Evolutionary conservation across 179 eudicot genomes (phyloP), one percentile per base, ranked within the genome.

Genomic region (Beta corolliflora): DNA sequence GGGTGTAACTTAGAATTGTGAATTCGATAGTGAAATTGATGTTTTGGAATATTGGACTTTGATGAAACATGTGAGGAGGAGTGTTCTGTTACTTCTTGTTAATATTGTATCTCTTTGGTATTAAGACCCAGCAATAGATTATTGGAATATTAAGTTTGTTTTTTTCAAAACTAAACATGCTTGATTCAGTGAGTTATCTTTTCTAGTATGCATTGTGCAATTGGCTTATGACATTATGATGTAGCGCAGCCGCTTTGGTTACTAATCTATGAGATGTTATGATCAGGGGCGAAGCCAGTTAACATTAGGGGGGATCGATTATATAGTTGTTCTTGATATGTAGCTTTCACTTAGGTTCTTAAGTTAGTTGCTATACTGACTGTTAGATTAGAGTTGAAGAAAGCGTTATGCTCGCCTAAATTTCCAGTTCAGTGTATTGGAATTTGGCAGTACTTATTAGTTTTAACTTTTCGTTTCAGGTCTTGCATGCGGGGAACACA

Each of bases 401-500:
- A 53, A 11, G 75, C 50, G 9, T 21, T 13, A 12, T 23, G 7
- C 75, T 50, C 75, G n/a, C 59, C 16, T 50, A 9, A 16, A 46
- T 48, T 46, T 55, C 12, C 19, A n/a, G 54, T n/a, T n/a, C 55
- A 18, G 54, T 3, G 55, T n/a, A 44, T 41, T 72, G 41, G 7
- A 8, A 11, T 5, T 21, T 54, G 23, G 3, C 5, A 13, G 23
- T 0, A 6, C 7, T 4, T 73, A 16, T 31, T 36, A 29, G 10
- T 53, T 55, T 36, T 36, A 36, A 1, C 16, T 29, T n/a, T 68
- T 61, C 12, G 21, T 18, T 21, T 46, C 71, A 94, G 98, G 80
- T 91, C 70, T 71, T 96, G 87, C 97, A 96, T 82, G 75, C 93
- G 0, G 85, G 85, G 53, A 86, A 67, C 13, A 65, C 52, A 46